Percentiles rank a stretch among this genome's conserved stretches.
phyloP scores from a whole-genome alignment of 176 grass and related monocot species.

The Pharus latifolius region DNA sequence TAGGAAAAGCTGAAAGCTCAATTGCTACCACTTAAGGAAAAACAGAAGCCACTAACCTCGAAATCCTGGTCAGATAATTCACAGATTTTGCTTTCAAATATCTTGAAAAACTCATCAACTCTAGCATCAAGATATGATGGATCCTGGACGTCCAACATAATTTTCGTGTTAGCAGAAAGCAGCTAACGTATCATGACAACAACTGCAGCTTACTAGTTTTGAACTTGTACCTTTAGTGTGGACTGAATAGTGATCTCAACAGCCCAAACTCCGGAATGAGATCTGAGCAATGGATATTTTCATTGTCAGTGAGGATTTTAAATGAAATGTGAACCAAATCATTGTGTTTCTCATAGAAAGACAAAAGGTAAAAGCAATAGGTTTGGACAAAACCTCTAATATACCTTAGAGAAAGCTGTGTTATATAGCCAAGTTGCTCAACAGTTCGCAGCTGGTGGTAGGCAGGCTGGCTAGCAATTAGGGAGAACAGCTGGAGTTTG shows the following conservation, averaged over 20 bases:
- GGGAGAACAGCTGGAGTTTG: conserved; percentile 65
- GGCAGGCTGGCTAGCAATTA: conserved; percentile 70
- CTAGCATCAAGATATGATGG: conserved; percentile 65
- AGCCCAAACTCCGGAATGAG: conserved; percentile 52
- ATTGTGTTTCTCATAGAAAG: background rate
- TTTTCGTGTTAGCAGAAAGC: conserved; percentile 11
- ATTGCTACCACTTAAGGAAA: background rate
- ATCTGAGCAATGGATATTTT: conserved; percentile 27
- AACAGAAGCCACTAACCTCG: conserved; percentile 43
- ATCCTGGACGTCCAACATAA: conserved; percentile 39
- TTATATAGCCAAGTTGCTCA: conserved; percentile 95
- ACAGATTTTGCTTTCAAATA: conserved; percentile 67
- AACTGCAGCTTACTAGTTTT: background rate
- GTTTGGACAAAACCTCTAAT: background rate
- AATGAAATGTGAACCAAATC: background rate
- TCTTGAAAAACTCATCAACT: conserved; percentile 73
- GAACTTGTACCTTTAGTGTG: conserved; percentile 55
- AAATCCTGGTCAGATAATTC: conserved; percentile 78
- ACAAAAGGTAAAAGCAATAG: conserved; percentile 5
- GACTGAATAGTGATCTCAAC: conserved; percentile 74
- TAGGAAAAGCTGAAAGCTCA: background rate
- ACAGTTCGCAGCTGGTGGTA: conserved; percentile 83
- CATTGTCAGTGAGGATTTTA: conserved; percentile 1
- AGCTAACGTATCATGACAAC: background rate
- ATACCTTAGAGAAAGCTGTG: conserved; percentile 62